Conservation (phyloP, 139 green algal genomes). For the Yamagishiella unicocca region DNA sequence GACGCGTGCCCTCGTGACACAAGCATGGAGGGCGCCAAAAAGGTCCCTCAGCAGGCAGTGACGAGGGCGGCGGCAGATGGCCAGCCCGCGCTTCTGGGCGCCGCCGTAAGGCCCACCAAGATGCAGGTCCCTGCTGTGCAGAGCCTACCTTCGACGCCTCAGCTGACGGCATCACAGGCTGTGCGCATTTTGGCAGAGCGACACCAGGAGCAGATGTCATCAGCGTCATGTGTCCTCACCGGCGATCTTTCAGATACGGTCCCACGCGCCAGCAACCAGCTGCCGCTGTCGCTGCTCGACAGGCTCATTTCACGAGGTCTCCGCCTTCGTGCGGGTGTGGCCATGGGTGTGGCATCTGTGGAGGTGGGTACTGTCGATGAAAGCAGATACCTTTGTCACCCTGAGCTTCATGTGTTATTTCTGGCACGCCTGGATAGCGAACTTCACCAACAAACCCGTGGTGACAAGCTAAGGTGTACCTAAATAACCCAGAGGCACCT, state of each 20-base stretch:
- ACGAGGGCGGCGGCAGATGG: neutral
- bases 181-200: neutral
- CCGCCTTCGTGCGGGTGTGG: neutral
- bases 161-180: neutral
- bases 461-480: no score
- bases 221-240: neutral
- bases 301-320: neutral
- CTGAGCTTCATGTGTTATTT: neutral
- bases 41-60: neutral
- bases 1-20: neutral
- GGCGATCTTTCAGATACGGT: neutral
- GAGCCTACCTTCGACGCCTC: neutral
- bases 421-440: neutral
- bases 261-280: neutral
- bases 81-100: neutral
- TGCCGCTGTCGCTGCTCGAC: neutral
- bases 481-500: no score
- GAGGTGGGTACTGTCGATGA: neutral
- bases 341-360: neutral
- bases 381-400: neutral
- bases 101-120: neutral
- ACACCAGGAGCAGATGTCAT: neutral
- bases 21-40: neutral
- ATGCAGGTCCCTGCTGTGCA: neutral
- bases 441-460: neutral